Base-by-base conservation (phyloP, 805 yeast genomes). In the Ogataea trehalophila region DNA sequence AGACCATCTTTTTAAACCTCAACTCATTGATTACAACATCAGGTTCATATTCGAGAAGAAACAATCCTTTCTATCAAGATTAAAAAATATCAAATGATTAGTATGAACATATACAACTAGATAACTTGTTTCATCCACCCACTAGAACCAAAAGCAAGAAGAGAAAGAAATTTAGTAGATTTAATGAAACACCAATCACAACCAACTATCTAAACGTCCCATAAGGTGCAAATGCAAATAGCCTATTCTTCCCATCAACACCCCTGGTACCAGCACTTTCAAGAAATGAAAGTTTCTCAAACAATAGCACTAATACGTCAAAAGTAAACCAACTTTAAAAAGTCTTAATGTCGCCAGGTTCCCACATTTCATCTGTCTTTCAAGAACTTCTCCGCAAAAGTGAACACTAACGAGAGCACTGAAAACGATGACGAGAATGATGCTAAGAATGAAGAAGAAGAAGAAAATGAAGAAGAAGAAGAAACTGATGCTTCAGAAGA, bases 391-490 rank as follows among this genome's bases (percentile, higher is more conserved):
- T 53, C 62, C 13, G 56, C 56, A 6, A 54, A 54, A 33, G 55
- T 61, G 34, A 61, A 57, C 44, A 59, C 64, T 8, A 49, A 51
- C 6, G 56, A 54, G 4, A 49, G 52, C 37, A 56, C 48, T 15
- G 51, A 55, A 4, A 47, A 46, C 11, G 52, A 48, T 33, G 45
- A 41, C 6, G 39, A 42, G n/a, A 52, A 47, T 2, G 44, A 51
- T 15, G 50, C 46, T 9, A 39, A 43, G 16, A 20, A 43, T 11
- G 51, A 45, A 18, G 41, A 55, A 2, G 46, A 48, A 5, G 44
- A 45, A 16, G 41, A 37, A 14, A 20, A 35, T 6, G 49, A 44
- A 2, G 43, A 47, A 7, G 48, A 44, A 14, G 38, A 39, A 18
- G 33, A 39, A 13, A 47, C 37, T 11, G 48, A 51, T 23, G 31